Evolutionary conservation across 176 grass and related monocot species (phyloP), one percentile per base, ranked within the genome.

Genomic region (Hsuehochloa calcarea): DNA sequence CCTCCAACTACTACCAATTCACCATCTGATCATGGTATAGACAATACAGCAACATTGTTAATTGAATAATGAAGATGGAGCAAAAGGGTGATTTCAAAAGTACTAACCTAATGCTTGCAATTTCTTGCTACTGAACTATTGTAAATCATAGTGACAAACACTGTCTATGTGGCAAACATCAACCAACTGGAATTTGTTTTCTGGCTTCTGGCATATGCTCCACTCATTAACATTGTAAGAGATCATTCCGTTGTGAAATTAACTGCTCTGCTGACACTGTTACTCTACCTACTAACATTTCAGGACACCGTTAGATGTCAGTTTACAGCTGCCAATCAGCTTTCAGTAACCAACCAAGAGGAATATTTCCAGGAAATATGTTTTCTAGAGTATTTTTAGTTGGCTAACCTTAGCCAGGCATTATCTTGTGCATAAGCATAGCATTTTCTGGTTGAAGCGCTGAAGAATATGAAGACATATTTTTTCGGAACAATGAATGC

Each of bases 1-100:
- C 97, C 92, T 80, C 96, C 96, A 89, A 95, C 90, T 75, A 99
- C 73, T 72, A 96, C 80, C 81, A 94, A 70, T 52, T 96, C 91
- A 14, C 82, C 88, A 75, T 88, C 93, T 96, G 85, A 78, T 76
- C 27, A 74, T 22, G 34, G 39, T 47, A 85, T 46, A 89, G 51
- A 82, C 29, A 77, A 13, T 46, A 86, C 46, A 87, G 27, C 23
- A 29, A 41, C 74, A 68, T 59, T 10, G 29, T 71, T 45, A 90
- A 70, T 29, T 56, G 6, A 41, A 51, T 70, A 68, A 17, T 13
- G 64, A 64, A 52, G 66, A 74, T 50, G 13, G 79, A 74, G 34
- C n/a, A 20, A 34, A 68, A 75, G 43, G 23, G 16, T 58, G 25
- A 74, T 31, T 83, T 41, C 55, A 65, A 79, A 75, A 79, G 2